Percentiles rank a stretch among this genome's conserved stretches.
These are phyloP conservation scores for Anthostomella pinea DNA, from an alignment of 2,329 filamentous ascomycete species.

Conservation along the genomic window DNA sequence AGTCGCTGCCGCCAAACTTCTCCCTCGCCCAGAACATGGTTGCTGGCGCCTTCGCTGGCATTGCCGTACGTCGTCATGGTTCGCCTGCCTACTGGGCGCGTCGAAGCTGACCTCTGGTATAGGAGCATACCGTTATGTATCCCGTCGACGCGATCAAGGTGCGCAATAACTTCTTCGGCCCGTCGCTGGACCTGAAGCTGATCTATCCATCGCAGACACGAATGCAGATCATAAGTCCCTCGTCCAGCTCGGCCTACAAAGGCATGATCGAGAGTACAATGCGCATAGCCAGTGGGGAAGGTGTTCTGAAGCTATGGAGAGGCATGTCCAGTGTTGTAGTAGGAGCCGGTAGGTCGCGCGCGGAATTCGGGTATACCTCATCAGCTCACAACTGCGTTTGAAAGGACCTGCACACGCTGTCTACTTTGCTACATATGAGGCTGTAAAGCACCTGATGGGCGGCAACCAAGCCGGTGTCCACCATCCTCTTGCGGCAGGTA, in stretches of 20 bases:
- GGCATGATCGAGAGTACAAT: constrained; percentile 90
- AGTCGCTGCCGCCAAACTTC: constrained; percentile 91
- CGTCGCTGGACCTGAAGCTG: constrained; percentile 15
- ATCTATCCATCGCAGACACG: constrained; percentile 64
- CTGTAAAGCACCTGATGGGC: constrained; percentile 93
- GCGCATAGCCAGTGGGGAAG: constrained; percentile 87
- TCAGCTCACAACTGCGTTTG: not conserved
- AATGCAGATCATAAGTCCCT: constrained; percentile 93
- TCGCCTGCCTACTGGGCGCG: not conserved
- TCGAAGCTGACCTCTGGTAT: not conserved
- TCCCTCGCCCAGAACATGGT: constrained; percentile 92
- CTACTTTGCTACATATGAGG: constrained; percentile 97
- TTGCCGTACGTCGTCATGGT: constrained; percentile 61
- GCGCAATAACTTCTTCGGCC: constrained; percentile 15
- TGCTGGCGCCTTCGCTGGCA: constrained; percentile 93
- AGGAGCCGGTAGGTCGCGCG: constrained; percentile 70
- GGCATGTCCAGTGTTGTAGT: constrained; percentile 95
- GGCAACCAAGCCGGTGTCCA: constrained; percentile 85
- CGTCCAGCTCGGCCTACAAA: constrained; percentile 75
- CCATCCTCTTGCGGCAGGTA: constrained; percentile 90
- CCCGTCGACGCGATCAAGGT: constrained; percentile 98
- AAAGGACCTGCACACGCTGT: constrained; percentile 93
- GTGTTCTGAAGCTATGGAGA: constrained; percentile 88
- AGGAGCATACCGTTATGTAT: constrained; percentile 99
- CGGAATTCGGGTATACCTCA: not conserved